These are phyloP conservation scores for Vitis hybrid DNA, from an alignment of 177 flowering plant species.

Conservation along the genomic window DNA sequence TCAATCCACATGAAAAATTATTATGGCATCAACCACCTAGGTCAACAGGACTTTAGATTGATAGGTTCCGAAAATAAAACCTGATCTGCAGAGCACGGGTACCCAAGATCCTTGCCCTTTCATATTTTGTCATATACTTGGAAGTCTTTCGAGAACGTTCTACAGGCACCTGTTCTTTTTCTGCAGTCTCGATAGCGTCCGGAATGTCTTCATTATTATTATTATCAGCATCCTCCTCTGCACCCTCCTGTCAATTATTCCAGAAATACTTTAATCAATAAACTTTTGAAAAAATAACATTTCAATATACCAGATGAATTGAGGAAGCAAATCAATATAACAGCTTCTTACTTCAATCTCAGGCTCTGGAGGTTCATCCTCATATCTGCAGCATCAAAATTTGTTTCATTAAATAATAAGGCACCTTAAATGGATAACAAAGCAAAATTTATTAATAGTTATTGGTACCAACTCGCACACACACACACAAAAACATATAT, in stretches of 20 bases:
- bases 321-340: conserved; percentile 5
- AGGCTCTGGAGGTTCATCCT: conserved; percentile 86
- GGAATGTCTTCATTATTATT: conserved; percentile 53
- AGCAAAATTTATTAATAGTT: too few species aligned
- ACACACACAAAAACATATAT: too few species aligned
- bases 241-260: conserved; percentile 63
- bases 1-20: conserved; percentile 8
- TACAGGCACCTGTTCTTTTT: conserved; percentile 42
- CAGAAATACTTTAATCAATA: not conserved
- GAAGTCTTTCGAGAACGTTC: conserved; percentile 74
- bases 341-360: conserved; percentile 59
- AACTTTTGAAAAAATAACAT: not conserved
- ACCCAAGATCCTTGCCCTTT: conserved; percentile 90
- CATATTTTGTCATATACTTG: conserved; percentile 90
- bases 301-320: not conserved
- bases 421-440: too few species aligned
- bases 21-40: not conserved
- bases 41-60: not conserved
- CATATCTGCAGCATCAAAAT: conserved; percentile 46
- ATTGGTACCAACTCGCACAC: too few species aligned
- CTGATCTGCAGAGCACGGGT: conserved; percentile 96
- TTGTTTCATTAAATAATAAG: not conserved
- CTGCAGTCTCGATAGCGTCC: conserved; percentile 52
- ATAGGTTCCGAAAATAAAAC: conserved; percentile 23
- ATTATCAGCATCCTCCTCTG: conserved; percentile 61